Percentiles rank a stretch among this genome's conserved stretches.
These are phyloP conservation scores for Penicillium verhagenii DNA, from an alignment of 495 filamentous ascomycete genomes.

Conservation along the genomic window DNA sequence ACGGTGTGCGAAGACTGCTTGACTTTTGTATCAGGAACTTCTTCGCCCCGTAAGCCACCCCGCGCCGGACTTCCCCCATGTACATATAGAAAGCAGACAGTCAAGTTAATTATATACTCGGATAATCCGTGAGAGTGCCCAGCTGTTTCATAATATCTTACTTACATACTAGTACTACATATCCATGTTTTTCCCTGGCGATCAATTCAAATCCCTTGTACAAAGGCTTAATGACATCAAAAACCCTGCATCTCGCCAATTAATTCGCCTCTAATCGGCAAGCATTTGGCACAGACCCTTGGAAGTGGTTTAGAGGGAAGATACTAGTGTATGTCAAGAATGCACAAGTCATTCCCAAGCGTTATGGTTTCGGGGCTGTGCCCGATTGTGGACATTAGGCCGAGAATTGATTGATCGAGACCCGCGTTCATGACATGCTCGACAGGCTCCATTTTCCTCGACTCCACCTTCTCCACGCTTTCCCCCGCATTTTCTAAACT, in stretches of 20 bases:
- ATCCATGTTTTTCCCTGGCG: too few relatives aligned
- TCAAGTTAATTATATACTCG: background rate
- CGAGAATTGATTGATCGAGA: conserved; percentile 6
- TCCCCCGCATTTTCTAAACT: conserved; percentile 25
- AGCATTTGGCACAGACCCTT: too few relatives aligned
- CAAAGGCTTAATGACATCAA: background rate
- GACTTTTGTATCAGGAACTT: too few relatives aligned
- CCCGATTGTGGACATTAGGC: conserved; percentile 14
- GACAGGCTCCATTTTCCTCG: background rate
- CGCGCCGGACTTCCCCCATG: background rate
- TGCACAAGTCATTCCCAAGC: background rate
- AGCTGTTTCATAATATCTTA: too few relatives aligned
- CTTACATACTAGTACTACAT: too few relatives aligned
- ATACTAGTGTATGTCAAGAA: background rate
- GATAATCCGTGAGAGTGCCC: background rate
- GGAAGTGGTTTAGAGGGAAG: background rate
- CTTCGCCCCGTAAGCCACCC: background rate
- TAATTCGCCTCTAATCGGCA: background rate
- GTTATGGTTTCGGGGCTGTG: conserved; percentile 22
- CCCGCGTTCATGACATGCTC: conserved; percentile 4
- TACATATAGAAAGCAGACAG: background rate
- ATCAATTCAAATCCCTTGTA: too few relatives aligned
- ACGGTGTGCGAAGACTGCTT: too few relatives aligned
- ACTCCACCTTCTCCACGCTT: conserved; percentile 25
- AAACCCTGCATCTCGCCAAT: background rate